Evolutionary conservation across 2,329 filamentous ascomycete species (phyloP), one percentile per base, ranked within the genome.

Genomic region (Akanthomyces dipterigenus): DNA sequence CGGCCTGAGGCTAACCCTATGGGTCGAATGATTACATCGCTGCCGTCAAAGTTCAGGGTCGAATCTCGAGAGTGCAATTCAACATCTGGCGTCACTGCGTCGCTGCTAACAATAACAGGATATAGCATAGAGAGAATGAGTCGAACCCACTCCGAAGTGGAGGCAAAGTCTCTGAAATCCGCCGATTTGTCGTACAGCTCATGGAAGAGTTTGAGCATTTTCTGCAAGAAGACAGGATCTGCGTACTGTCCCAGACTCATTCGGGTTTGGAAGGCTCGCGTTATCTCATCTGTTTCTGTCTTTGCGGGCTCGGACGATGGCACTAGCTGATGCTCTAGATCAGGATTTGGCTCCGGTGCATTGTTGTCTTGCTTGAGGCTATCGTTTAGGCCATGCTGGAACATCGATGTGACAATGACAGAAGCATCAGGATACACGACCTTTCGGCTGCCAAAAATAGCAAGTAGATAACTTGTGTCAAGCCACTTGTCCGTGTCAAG

Each of bases 41-140:
- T 87, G 1, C 91, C 91, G 66, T 95, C 91, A 66, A 96, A 96
- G 0, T 86, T 93, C 62, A 96, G 81, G 1, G 86, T 84, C 12
- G 90, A 90, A 66, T 93, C 88, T 67, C 89, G 84, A 18, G 91
- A 93, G 67, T 91, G 87, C n/a, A 98, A 77, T 72, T 99, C 95
- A 0, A 87, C 90, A 67, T 95, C 90, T 0, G 95, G 87, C 60
- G 85, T 88, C 43, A 97, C 88, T 24, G 87, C 82, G 73, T 97
- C 91, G 14, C 90, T 88, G 67, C 91, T 93, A 28, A 96, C 92
- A 55, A 97, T 83, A 20, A 95, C 85, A 1, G 95, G 93, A 70
- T 95, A 99, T 2, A 98, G 78, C 14, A 91, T 88, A 40, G 86
- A 84, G 0, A 97, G 80, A 4, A 99, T 77, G 51, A 91, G 80